phyloP scores from a whole-genome alignment of 306 rosid species.

The Pyrus betulifolia region DNA sequence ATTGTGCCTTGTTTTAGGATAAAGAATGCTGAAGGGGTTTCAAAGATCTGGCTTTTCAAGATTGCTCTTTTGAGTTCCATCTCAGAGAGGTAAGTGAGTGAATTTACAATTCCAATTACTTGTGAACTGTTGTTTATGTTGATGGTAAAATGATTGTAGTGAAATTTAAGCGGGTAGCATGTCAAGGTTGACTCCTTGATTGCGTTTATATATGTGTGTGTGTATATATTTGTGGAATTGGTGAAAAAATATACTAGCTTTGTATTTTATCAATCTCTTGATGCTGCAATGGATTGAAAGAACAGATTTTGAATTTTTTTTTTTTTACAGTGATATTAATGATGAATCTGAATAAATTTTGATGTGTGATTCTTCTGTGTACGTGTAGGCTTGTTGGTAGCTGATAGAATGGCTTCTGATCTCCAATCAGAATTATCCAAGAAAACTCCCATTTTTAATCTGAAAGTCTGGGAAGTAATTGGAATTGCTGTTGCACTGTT shows the following conservation, averaged over 20 bases:
- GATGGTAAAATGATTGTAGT: neutral
- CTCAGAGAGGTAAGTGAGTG: conserved; percentile 18
- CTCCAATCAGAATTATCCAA: conserved; percentile 62
- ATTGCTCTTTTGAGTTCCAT: conserved; percentile 16
- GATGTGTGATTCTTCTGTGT: conserved; percentile 10
- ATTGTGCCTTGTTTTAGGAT: conserved; percentile 13
- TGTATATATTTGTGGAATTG: neutral
- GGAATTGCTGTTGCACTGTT: conserved; percentile 73
- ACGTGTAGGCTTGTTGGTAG: conserved; percentile 34
- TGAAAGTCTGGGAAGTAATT: conserved; percentile 81
- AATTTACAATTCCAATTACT: neutral
- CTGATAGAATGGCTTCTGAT: conserved; percentile 47
- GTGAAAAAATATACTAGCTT: neutral
- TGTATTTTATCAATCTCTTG: neutral
- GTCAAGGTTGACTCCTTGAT: neutral
- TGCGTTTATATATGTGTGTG: neutral
- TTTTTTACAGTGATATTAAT: neutral
- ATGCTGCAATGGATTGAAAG: conserved; percentile 3
- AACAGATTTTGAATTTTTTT: neutral
- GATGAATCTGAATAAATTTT: conserved; percentile 7
- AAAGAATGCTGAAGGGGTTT: conserved; percentile 30
- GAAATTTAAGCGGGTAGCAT: neutral
- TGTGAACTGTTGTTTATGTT: conserved; percentile 6
- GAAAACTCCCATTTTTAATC: conserved; percentile 45
- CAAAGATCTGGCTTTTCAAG: conserved; percentile 61